These are phyloP conservation scores for Talaromyces sp. DNA, from an alignment of 2,329 filamentous ascomycete genomes.

Conservation along the genomic window DNA sequence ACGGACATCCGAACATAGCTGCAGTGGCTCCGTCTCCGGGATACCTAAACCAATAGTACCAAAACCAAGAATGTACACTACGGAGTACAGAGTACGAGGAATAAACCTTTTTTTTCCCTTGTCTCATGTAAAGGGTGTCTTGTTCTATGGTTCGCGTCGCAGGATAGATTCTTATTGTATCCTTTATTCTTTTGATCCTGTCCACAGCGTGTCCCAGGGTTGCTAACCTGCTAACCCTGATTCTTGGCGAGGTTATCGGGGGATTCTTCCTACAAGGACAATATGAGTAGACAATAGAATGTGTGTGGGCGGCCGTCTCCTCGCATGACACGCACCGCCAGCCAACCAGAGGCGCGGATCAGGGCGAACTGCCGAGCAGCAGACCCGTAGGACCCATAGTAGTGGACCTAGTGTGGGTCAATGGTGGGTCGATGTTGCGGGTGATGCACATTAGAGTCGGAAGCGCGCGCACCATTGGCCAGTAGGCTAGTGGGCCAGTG, in stretches of 20 bases:
- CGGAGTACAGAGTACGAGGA: background rate
- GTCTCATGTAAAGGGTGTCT: background rate
- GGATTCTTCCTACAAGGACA: background rate
- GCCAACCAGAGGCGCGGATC: background rate
- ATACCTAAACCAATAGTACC: background rate
- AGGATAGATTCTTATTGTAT: background rate
- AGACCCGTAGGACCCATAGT: too few species aligned
- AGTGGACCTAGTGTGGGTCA: background rate
- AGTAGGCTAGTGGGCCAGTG: background rate
- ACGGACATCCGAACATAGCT: background rate
- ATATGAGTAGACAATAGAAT: background rate
- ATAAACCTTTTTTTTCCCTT: background rate
- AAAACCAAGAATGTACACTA: background rate
- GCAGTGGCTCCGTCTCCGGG: background rate
- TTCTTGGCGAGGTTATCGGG: background rate
- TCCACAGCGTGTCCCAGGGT: background rate
- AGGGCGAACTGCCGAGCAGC: background rate
- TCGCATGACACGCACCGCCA: background rate
- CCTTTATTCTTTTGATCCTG: background rate
- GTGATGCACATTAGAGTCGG: background rate
- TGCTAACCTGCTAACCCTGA: background rate
- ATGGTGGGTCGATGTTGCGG: background rate
- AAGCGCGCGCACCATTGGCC: slow-evolving; percentile 5
- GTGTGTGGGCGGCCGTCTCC: background rate
- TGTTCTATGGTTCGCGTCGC: slow-evolving; percentile 1